Base-by-base conservation (phyloP, 139 green algal species). In the Chlamydomonas sphaeroides region DNA sequence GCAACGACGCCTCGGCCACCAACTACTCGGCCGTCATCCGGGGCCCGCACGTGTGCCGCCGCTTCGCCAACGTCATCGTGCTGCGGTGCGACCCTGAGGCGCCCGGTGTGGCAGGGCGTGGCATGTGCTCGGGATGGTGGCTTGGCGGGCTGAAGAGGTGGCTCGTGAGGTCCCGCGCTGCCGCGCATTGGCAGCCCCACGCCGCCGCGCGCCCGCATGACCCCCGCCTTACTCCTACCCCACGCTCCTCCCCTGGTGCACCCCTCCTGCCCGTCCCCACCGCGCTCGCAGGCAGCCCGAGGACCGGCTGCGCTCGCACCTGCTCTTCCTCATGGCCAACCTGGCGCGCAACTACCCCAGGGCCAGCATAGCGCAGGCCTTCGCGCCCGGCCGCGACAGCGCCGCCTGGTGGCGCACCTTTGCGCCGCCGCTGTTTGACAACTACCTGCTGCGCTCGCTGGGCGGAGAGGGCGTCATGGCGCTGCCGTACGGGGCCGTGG, bases 391-490 rank as follows among this genome's bases (percentile, higher is more conserved):
- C 8, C 72, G 57, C 36, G 33, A 4, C 36, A 35, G 35, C 32
- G 38, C 56, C 25, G 36, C 57, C 51, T 79, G 51, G 38, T 79
- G 59, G 74, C 59, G 39, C 28, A 3, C 39, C 39, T 70, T 70
- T 30, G 23, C 32, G 39, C 74, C 74, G 30, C 59, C 59, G 0
- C 59, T 80, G 1, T 42, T 80, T 36, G 74, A 80, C 57, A 80
- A 80, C 39, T 80, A 80, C 59, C 30, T 80, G 56, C 4, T 80
- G 28, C 74, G 74, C 36, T 49, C 59, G 8, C 59, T 80, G 57
- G 74, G 39, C n/a, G 74, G 74, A 8, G 74, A 80, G 74, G 74
- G 35, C 39, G 59, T 45, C 39, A 71, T 71, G 41, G 59, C 39
- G 20, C 57, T 71, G 74, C 57, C 74, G 28, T 1, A 26, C 17